Evolutionary conservation across 106 monocot genomes (phyloP), one percentile per base, ranked within the genome.

Genomic region (Dendrobium catenatum): DNA sequence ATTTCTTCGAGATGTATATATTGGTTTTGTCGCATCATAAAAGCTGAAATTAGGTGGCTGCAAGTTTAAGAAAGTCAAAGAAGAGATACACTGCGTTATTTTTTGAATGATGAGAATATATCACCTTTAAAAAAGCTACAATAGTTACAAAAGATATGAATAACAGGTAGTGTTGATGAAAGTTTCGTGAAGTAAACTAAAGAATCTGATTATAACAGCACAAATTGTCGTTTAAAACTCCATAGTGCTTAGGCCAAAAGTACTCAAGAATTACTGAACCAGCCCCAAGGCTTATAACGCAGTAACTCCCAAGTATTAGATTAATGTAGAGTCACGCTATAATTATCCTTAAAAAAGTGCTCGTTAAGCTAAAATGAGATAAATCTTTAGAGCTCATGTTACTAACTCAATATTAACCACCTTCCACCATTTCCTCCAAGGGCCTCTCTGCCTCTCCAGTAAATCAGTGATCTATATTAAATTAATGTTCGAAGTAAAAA

Each of bases 11-110:
- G 96, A 97, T 81, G 96, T 94, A 78, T 92, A 97, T 74, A 94
- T 94, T 83, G 96, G 96, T 85, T 97, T 97, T 56, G 79, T 61
- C 70, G 89, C 94, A 75, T 97, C 96, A 86, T 97, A 94, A 77
- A 97, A 97, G 77, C 94, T 94, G 86, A 97, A 97, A 13, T 85
- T 87, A 68, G 96, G 89, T 73, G 96, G 96, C 96, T 97, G 85
- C 73, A 72, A 72, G 72, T 72, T 40, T 4, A 40, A 72, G 37
- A 72, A 40, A 4, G 33, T 13, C 64, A 66, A 66, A 66, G 26
- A 66, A 22, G 64, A 66, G 64, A 1, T 26, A 26, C 15, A 66
- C n/a, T 66, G 8, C 6, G n/a, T 66, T 66, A 26, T 66, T 66
- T 37, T 66, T 24, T 66, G 24, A 66, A 26, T 66, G 64, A 24